These are phyloP conservation scores for Pichia sp. DNA, from an alignment of 1,139 yeast genomes.

Conservation along the genomic window DNA sequence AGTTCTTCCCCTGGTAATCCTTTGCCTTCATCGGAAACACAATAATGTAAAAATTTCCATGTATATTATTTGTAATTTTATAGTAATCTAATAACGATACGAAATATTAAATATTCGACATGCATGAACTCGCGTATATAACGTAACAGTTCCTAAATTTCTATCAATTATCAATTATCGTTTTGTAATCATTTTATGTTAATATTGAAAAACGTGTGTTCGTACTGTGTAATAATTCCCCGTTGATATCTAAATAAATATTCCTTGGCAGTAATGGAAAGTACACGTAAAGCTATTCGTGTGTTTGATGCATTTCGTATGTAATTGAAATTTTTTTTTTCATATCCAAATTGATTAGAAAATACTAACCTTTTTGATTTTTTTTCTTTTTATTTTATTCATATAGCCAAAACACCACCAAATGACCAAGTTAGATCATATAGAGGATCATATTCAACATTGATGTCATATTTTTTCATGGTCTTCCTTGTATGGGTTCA, in stretches of 20 bases:
- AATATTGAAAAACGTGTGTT: no score
- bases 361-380: background rate
- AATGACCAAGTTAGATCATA: slow-evolving; percentile 68
- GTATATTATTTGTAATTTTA: no score
- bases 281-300: slow-evolving; percentile 35
- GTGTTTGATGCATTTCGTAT: slow-evolving; percentile 72
- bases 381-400: slow-evolving; percentile 1
- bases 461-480: slow-evolving; percentile 53
- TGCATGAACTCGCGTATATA: no score
- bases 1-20: background rate
- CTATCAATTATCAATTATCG: no score
- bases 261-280: slow-evolving; percentile 17
- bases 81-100: no score
- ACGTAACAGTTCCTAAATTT: no score
- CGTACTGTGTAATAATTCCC: no score
- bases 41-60: no score
- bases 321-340: background rate
- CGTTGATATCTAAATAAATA: no score
- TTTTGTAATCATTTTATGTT: no score
- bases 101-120: no score
- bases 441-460: slow-evolving; percentile 73
- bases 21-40: background rate
- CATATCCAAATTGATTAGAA: background rate
- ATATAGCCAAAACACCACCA: slow-evolving; percentile 66
- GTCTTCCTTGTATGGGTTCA: slow-evolving; percentile 79